Evolutionary conservation across 192 early-diverging fungal genomes (phyloP), one percentile per base, ranked within the genome.

Genomic region (Rhizophagus prolifer): DNA sequence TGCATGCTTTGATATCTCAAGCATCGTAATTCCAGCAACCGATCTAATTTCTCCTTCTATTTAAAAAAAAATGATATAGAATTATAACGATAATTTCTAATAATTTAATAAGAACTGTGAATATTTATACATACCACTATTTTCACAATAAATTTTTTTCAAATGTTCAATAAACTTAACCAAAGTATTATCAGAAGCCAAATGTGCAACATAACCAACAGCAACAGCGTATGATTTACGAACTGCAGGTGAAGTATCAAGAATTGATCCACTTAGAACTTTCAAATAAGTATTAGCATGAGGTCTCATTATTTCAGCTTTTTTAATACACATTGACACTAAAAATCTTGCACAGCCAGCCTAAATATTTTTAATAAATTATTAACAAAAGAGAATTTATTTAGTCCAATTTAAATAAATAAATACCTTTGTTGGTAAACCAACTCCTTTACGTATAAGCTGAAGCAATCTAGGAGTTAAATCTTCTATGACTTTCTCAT

Each of bases 341-440:
- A 98, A 84, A 47, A 95, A 88, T 54, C 96, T 90, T 26, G 97
- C 97, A 79, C 89, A 90, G 0, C 97, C 97, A 13, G 97, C 97
- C 81, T 94, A 89, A 54, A 21, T 21, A 54, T 54, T 54, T 38
- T 54, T 6, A 54, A 21, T 7, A 21, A 54, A 7, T 54, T 0
- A 54, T 21, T 54, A 19, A 4, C 21, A 14, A 68, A 62, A 50
- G 36, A 19, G 7, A 16, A n/a, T 2, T 26, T 26, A 58, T 13
- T 58, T 60, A 58, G n/a, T 44, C 58, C 0, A 44, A 46, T 26
- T 4, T 34, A 25, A 21, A 58, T 46, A n/a, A 38, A 9, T 60
- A 38, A 3, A 71, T 78, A 84, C 85, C 81, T 89, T 89, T 13
- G 97, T 95, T 7, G 97, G 94, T 14, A 98, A 82, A 1, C 97